Base-by-base conservation (phyloP, 441 rosid species). In the Viola pubescens region DNA sequence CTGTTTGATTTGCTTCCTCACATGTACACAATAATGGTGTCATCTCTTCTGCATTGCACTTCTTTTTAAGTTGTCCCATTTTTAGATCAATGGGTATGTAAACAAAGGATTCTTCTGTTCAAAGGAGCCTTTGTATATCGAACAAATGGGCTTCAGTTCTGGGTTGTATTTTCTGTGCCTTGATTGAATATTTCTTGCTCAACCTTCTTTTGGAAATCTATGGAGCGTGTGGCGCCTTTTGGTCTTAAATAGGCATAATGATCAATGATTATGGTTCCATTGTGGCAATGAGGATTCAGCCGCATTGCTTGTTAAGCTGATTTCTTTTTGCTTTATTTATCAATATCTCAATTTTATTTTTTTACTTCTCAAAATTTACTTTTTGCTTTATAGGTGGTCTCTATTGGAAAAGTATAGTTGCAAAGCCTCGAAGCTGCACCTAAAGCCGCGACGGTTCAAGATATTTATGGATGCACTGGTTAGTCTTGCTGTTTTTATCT, bases 391-490 rank as follows among this genome's bases (percentile, higher is more conserved):
- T 79, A 94, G 99, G 99, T 94, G 99, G 97, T 88, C 99, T 71
- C 80, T 94, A 69, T 75, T 94, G 77, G 99, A 90, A 77, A 94
- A 94, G 73, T 86, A 94, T 74, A 94, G 96, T 74, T 94, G 96
- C 77, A 90, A 87, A 80, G 97, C 97, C 68, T 94, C 99, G 63
- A 94, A 94, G 76, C 97, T 94, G 80, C 99, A 94, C 73, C 71
- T 90, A 67, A 94, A 88, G 80, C 99, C 97, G 4, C 85, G 99
- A 58, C 81, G 97, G 71, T 90, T 88, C 69, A 94, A 94, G 80
- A 74, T 88, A 69, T 94, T 94, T 74, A 48, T 90, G 68, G 97
- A 94, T 74, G 91, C 97, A 61, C 79, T 94, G 97, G 99, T 94
- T 63, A 83, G 99, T 83, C 72, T 43, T 34, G 39, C 37, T 68